Base-by-base conservation (phyloP, 2,329 filamentous ascomycete species). In the Colletotrichum godetiae region DNA sequence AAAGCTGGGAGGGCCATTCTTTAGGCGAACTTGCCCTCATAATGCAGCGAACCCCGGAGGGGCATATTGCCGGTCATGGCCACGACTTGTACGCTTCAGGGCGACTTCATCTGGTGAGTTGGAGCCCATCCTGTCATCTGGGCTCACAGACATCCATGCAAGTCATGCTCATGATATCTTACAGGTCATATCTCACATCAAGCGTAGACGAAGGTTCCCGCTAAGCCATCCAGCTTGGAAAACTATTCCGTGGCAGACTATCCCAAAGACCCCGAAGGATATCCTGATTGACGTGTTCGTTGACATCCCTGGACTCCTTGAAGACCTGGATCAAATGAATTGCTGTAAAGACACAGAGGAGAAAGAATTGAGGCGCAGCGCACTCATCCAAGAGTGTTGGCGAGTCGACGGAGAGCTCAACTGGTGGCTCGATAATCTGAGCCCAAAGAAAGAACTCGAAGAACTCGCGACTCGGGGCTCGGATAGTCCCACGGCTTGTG, bases 181-280 rank as follows among this genome's bases (percentile, higher is more conserved):
- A 3, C 12, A 75, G 72, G 31, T 66, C 2, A 73, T 74, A 6
- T 63, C 67, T 10, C 62, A 74, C 29, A 64, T 78, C 35, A 76
- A 72, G 42, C 61, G 72, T 29, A 74, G 78, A 11, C 68, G 69
- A 37, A 76, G 77, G 31, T 79, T 75, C 35, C 73, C 76, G 19
- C 75, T 83, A 10, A 77, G 79, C 61, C 77, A 73, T 2, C 77
- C 75, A 0, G 78, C 78, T 49, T 83, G 81, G 81, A 79, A 79
- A 49, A 80, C 75, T 6, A 65, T 81, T 22, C 81, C 81, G 0
- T 83, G 80, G 81, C 72, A 76, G 35, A 62, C 72, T 5, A 74
- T 75, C 3, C 77, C 80, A 0, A 82, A 81, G 42, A 75, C 79
- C 7, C 64, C 76, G 13, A 79, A 78, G 27, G 81, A 83, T 57